phyloP scores from a whole-genome alignment of 2,329 filamentous ascomycete genomes.

The Pyricularia sp. region DNA sequence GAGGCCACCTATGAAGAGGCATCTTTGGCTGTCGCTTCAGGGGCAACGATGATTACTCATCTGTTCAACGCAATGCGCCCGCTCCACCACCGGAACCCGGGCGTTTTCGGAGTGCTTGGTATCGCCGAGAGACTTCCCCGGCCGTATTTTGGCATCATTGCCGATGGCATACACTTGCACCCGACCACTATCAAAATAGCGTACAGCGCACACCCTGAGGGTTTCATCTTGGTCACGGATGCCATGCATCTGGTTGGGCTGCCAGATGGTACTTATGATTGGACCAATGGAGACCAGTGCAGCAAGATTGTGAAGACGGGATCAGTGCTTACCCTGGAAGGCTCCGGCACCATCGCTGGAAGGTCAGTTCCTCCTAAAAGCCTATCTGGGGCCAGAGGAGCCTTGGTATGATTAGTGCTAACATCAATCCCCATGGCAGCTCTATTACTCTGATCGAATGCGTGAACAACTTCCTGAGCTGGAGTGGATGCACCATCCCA shows the following conservation, averaged over 20 bases:
- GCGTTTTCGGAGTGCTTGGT: slow-evolving; percentile 76
- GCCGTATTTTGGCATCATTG: slow-evolving; percentile 80
- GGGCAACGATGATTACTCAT: slow-evolving; percentile 82
- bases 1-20: slow-evolving; percentile 80
- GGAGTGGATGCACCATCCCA: slow-evolving; percentile 55
- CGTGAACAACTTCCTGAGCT: slow-evolving; percentile 67
- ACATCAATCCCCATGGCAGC: slow-evolving; percentile 21
- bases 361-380: slow-evolving; percentile 35
- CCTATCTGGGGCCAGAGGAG: not conserved
- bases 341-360: slow-evolving; percentile 66
- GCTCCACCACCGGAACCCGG: slow-evolving; percentile 81
- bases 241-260: slow-evolving; percentile 80
- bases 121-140: slow-evolving; percentile 42
- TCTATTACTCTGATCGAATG: slow-evolving; percentile 68
- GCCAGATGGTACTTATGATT: slow-evolving; percentile 72
- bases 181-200: slow-evolving; percentile 82
- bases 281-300: slow-evolving; percentile 58
- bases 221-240: slow-evolving; percentile 82
- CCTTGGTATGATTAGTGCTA: slow-evolving; percentile 2
- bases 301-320: slow-evolving; percentile 58
- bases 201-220: slow-evolving; percentile 71
- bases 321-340: slow-evolving; percentile 59
- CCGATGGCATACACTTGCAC: slow-evolving; percentile 82
- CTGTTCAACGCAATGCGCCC: slow-evolving; percentile 91
- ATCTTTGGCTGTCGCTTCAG: slow-evolving; percentile 54